Base-by-base conservation (phyloP, 1,139 yeast genomes). In the Yamadazyma taylorii region DNA sequence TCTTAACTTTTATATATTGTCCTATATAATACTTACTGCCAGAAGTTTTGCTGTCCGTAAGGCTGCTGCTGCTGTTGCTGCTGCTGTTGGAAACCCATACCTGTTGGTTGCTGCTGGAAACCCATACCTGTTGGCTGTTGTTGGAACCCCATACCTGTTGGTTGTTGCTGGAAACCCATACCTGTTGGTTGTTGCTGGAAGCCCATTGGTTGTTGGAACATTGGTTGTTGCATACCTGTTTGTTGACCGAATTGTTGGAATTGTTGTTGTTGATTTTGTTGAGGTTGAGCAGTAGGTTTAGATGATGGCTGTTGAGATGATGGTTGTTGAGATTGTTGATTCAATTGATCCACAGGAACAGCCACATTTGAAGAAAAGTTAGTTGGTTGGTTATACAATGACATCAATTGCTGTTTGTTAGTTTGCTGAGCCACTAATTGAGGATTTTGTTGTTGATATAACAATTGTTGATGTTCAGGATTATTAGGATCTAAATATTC, bases 401-500 rank as follows among this genome's bases (percentile, higher is more conserved):
- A 64, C 55, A 71, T 42, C 9, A 71, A 69, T 39, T 53, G 63
- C 46, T 66, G 73, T 40, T 68, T 69, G 34, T 58, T 66, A 1
- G 72, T 66, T 40, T 73, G 78, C 43, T 71, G 78, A 4, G 69
- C 69, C 10, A 59, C 45, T 39, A 63, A 53, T 43, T 66, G 74
- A 8, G 75, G 75, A 41, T 66, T 68, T 14, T 58, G 54, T 46
- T 73, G 78, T 44, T 66, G 76, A 42, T 58, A 56, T 40, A 74
- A 60, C 47, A 69, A 61, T 45, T 73, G 75, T 47, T 77, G 81
- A 47, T 75, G 81, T 41, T 67, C 71, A 3, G 76, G 75, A 41
- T 76, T 79, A 37, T 51, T 64, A 12, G 81, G 79, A 52, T 77
- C 82, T 47, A 77, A 58, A 45, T 78, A 78, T 50, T 77, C 80